These are phyloP conservation scores for Lindgomyces ingoldianus DNA, from an alignment of 495 filamentous ascomycete species.

Conservation along the genomic window DNA sequence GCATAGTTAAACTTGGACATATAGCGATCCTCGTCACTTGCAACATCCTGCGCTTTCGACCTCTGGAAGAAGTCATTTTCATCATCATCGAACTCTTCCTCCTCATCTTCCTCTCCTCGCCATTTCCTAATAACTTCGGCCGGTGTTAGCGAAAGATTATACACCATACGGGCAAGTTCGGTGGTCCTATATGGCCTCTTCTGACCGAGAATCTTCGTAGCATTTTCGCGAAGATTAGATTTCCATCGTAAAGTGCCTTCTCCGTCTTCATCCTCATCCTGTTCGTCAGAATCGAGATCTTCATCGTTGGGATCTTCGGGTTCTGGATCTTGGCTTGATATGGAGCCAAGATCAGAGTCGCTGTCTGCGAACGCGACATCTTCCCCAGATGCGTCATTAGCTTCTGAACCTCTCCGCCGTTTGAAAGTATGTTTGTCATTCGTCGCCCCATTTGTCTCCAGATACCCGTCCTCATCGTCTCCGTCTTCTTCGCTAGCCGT, in stretches of 20 bases:
- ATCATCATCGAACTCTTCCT: constrained; percentile 54
- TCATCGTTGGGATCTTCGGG: constrained; percentile 59
- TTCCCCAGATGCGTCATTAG: constrained; percentile 50
- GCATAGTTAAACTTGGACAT: constrained; percentile 81
- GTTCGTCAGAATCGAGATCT: constrained; percentile 46
- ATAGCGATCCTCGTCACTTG: constrained; percentile 67
- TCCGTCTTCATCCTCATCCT: constrained; percentile 61
- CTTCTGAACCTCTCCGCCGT: constrained; percentile 53
- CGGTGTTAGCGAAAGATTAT: constrained; percentile 76
- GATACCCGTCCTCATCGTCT: constrained; percentile 53
- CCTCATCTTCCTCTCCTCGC: constrained; percentile 63
- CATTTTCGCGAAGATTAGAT: constrained; percentile 75
- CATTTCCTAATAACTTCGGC: constrained; percentile 74
- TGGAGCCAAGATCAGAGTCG: constrained; percentile 90
- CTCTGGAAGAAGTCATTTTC: constrained; percentile 84
- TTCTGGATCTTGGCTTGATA: constrained; percentile 68
- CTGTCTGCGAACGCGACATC: constrained; percentile 89
- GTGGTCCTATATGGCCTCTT: constrained; percentile 68
- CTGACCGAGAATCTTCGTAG: constrained; percentile 67
- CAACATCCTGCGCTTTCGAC: constrained; percentile 63
- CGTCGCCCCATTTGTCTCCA: constrained; percentile 47
- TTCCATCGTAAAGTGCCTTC: constrained; percentile 78
- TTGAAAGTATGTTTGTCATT: constrained; percentile 48
- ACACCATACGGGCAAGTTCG: constrained; percentile 84
- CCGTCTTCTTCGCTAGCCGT: constrained; percentile 60